These are phyloP conservation scores for Boletus reticuloceps DNA, from an alignment of 768 basidiomycete genomes.

Conservation along the genomic window DNA sequence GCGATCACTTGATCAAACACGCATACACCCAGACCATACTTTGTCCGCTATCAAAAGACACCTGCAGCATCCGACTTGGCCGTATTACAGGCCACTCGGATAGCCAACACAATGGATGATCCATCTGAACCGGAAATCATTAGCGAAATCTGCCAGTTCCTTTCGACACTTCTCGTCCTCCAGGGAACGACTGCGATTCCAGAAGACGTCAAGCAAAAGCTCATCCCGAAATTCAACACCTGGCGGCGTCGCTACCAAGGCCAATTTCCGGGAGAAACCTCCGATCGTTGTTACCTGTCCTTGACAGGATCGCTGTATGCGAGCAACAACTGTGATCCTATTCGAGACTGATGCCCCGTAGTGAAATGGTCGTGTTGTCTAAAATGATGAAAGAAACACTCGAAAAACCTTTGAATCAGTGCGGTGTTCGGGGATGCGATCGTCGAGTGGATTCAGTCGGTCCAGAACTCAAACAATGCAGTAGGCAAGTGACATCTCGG, in stretches of 20 bases:
- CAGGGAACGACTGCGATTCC: conserved; percentile 35
- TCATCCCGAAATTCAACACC: conserved; percentile 32
- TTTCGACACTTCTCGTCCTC: conserved; percentile 38
- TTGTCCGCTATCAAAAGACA: conserved; percentile 36
- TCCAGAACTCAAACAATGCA: conserved; percentile 35
- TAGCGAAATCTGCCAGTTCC: conserved; percentile 38
- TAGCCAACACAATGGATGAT: conserved; percentile 17
- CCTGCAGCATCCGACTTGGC: conserved; percentile 33
- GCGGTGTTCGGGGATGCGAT: conserved; percentile 32
- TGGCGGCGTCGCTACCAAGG: conserved; percentile 33
- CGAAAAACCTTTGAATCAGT: conserved; percentile 29
- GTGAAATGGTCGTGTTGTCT: conserved; percentile 30
- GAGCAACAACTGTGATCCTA: background rate
- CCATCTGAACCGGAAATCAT: conserved; percentile 21
- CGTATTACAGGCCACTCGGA: conserved; percentile 37
- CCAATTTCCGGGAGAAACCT: conserved; percentile 32
- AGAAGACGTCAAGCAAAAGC: conserved; percentile 29
- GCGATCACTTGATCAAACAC: background rate
- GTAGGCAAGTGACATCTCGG: conserved; percentile 26
- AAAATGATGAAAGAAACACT: conserved; percentile 29
- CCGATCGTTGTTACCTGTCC: conserved; percentile 35
- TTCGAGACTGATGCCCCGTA: conserved; percentile 7
- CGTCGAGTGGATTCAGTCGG: conserved; percentile 9
- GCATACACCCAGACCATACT: conserved; percentile 35
- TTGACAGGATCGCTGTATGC: conserved; percentile 32